Base-by-base conservation (phyloP, 768 basidiomycete species). In the Daedaleopsis nitida region DNA sequence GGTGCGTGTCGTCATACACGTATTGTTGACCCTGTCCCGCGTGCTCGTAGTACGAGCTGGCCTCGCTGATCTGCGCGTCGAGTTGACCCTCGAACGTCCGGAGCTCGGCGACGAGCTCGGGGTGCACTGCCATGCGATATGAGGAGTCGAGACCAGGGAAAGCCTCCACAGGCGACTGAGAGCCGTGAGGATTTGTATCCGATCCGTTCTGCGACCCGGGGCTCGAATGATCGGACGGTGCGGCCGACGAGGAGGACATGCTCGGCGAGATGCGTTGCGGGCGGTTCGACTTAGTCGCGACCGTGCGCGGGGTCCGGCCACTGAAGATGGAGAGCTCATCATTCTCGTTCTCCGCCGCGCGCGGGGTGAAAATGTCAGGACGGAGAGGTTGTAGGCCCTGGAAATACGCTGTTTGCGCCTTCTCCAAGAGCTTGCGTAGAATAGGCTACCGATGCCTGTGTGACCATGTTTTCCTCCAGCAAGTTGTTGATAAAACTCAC, bases 271-370 rank as follows among this genome's bases (percentile, higher is more conserved):
- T 44, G 37, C 62, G 59, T 38, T 49, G 66, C 16, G 68, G 55
- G 8, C 64, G 65, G 6, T 76, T 58, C 1, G 69, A 68, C 58
- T 82, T 84, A 0, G 83, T 86, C 10, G 77, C 75, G 23, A 91
- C 76, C 0, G 83, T 88, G 61, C 88, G 83, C 11, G 62, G 54
- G 11, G 85, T 89, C 67, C 85, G 83, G n/a, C 90, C 90, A 52
- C 88, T 84, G 71, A 91, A 91, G 24, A 91, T 88, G 7, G 84
- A 82, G 23, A 92, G 73, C 67, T 91, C 89, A 69, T 91, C 89
- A n/a, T 75, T 72, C 42, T 80, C 81, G 24, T 75, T 73, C 12
- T 59, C 60, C 21, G 70, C 63, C 13, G 74, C 63, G 0, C 85
- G 82, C 10, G 81, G 76, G 21, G 78, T 75, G 71, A 90, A 89